Conservation (phyloP, 805 yeast genomes). For the Sugiyamaella americana region DNA sequence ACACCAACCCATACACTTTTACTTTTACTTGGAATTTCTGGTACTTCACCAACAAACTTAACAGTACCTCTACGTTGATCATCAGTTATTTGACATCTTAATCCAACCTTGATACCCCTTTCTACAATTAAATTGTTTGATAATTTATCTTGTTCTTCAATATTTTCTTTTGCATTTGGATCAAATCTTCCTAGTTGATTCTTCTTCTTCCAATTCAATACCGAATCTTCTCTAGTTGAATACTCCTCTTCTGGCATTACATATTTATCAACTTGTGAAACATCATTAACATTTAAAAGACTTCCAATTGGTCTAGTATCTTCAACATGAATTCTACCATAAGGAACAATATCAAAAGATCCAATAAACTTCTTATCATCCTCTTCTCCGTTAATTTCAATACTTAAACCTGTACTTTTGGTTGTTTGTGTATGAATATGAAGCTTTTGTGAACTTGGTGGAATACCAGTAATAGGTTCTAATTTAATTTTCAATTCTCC, state of each 20-base stretch:
- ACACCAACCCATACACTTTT: slow-evolving; percentile 67
- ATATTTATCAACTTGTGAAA: slow-evolving; percentile 35
- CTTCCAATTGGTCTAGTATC: slow-evolving; percentile 31
- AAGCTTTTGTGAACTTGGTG: slow-evolving; percentile 44
- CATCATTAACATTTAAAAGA: slow-evolving; percentile 30
- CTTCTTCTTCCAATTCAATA: slow-evolving; percentile 68
- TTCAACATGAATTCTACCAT: slow-evolving; percentile 40
- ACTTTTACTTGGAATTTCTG: slow-evolving; percentile 43
- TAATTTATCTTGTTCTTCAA: slow-evolving; percentile 2
- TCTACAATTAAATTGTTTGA: slow-evolving; percentile 15
- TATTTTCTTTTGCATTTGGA: slow-evolving; percentile 36
- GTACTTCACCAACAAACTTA: slow-evolving; percentile 61
- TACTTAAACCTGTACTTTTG: slow-evolving; percentile 3
- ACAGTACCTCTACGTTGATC: slow-evolving; percentile 64
- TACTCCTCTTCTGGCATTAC: slow-evolving; percentile 57
- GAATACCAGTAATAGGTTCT: slow-evolving; percentile 70
- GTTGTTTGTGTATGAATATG: slow-evolving; percentile 26
- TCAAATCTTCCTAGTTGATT: slow-evolving; percentile 69
- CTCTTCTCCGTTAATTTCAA: not conserved
- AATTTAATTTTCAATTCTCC: slow-evolving; percentile 46
- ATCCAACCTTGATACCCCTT: slow-evolving; percentile 18
- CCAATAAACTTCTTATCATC: slow-evolving; percentile 15
- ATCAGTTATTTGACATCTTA: slow-evolving; percentile 33
- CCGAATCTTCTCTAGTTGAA: slow-evolving; percentile 53
- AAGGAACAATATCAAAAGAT: slow-evolving; percentile 30